These are phyloP conservation scores for Vachellia pachyceras DNA, from an alignment of 306 rosid species.

Conservation along the genomic window DNA sequence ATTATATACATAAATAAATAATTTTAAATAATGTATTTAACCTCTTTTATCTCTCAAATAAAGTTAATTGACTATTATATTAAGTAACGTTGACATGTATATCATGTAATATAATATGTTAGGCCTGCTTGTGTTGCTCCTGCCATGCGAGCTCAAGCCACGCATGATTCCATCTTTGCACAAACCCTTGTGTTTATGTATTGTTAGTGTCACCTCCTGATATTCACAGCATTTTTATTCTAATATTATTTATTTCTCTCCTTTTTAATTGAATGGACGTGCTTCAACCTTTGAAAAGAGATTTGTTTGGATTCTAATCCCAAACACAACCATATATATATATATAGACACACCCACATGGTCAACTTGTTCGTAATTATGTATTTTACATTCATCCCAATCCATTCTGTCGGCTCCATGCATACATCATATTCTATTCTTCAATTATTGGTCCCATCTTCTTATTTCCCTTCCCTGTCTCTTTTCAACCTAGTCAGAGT, in stretches of 20 bases:
- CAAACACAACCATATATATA: slow-evolving; percentile 6
- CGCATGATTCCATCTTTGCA: background rate
- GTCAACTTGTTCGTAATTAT: slow-evolving; percentile 22
- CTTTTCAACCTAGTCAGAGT: background rate
- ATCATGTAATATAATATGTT: background rate
- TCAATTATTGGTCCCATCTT: background rate
- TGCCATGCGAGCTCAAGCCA: background rate
- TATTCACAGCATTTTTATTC: background rate
- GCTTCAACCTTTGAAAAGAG: background rate
- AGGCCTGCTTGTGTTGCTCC: too few species aligned
- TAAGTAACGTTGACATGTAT: too few species aligned
- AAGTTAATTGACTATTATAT: too few species aligned
- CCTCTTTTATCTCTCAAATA: too few species aligned
- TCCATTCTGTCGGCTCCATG: background rate
- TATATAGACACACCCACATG: background rate
- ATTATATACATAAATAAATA: too few species aligned
- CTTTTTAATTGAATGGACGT: background rate
- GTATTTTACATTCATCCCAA: background rate
- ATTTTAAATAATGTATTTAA: too few species aligned
- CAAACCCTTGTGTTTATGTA: too few species aligned
- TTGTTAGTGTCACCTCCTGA: background rate
- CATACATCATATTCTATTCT: background rate
- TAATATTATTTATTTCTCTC: too few species aligned
- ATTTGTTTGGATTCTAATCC: background rate
- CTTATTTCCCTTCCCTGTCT: too few species aligned